These are phyloP conservation scores for Blepharisma stoltei DNA, from an alignment of 73 alveolate genomes.

Conservation along the genomic window DNA sequence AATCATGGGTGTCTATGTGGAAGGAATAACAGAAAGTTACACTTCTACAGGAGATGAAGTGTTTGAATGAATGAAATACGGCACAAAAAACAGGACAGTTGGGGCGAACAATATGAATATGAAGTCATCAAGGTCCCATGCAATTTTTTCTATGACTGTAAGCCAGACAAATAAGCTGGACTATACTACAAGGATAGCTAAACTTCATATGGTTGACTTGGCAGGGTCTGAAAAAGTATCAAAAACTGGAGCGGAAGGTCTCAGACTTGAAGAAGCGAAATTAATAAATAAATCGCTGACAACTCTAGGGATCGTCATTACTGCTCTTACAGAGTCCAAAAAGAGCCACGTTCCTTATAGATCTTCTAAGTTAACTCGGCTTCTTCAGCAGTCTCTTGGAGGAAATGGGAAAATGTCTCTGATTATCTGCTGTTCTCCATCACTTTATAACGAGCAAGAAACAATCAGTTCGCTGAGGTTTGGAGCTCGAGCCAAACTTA, in stretches of 20 bases:
- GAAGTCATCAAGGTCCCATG: slow-evolving; percentile 88
- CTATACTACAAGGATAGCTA: slow-evolving; percentile 85
- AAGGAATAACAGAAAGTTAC: slow-evolving; percentile 83
- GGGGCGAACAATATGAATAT: slow-evolving; percentile 91
- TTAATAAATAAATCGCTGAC: slow-evolving; percentile 87
- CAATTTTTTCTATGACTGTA: slow-evolving; percentile 83
- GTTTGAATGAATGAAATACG: slow-evolving; percentile 76
- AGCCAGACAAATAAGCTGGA: slow-evolving; percentile 84
- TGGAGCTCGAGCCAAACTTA: slow-evolving; percentile 95
- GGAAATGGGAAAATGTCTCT: slow-evolving; percentile 97
- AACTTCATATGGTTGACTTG: slow-evolving; percentile 91
- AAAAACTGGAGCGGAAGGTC: slow-evolving; percentile 93
- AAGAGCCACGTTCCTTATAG: slow-evolving; percentile 90
- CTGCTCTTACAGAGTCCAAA: slow-evolving; percentile 85
- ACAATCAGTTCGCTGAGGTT: slow-evolving; percentile 93
- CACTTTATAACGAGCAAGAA: slow-evolving; percentile 95
- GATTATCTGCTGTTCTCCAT: slow-evolving; percentile 96
- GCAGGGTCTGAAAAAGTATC: slow-evolving; percentile 95
- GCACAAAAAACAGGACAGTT: slow-evolving; percentile 83
- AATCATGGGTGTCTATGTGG: slow-evolving; percentile 92
- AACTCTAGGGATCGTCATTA: slow-evolving; percentile 87
- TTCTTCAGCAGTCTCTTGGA: slow-evolving; percentile 95
- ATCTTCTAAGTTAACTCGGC: slow-evolving; percentile 95
- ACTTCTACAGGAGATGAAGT: slow-evolving; percentile 79
- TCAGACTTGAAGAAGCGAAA: slow-evolving; percentile 86